Percentiles rank a stretch among this genome's conserved stretches.
Evolutionary conservation across 345 rosid species (phyloP).

Genomic region (Cochlearia excelsa): DNA sequence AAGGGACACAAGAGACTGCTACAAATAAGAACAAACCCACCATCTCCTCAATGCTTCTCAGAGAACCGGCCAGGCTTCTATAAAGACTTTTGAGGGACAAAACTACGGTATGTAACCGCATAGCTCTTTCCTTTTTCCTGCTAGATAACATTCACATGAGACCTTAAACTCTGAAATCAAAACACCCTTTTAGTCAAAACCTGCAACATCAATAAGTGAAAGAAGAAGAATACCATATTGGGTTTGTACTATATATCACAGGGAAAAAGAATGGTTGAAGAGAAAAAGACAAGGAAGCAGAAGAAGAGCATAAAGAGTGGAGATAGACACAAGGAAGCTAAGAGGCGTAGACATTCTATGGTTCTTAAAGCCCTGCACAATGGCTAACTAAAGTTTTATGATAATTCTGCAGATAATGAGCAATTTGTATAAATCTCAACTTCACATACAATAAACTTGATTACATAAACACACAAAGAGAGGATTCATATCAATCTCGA

Average conservation of each 20-base stretch:
- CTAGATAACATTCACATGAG: no score
- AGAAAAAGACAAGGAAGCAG: slow-evolving; percentile 42
- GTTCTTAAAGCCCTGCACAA: slow-evolving; percentile 93
- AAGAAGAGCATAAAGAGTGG: slow-evolving; percentile 25
- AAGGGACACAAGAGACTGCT: slow-evolving; percentile 53
- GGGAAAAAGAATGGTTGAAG: slow-evolving; percentile 57
- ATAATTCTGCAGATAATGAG: background rate
- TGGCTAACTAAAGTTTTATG: slow-evolving; percentile 22
- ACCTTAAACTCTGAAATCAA: background rate
- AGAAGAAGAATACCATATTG: background rate
- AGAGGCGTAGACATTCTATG: slow-evolving; percentile 72
- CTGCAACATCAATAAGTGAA: no score
- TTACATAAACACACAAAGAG: slow-evolving; percentile 2
- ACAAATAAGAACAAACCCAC: slow-evolving; percentile 84
- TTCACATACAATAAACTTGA: background rate
- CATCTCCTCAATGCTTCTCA: slow-evolving; percentile 51
- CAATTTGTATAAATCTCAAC: slow-evolving; percentile 15
- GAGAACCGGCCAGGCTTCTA: slow-evolving; percentile 12
- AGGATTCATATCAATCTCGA: slow-evolving; percentile 22
- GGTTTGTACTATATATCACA: slow-evolving; percentile 21
- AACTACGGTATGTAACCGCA: slow-evolving; percentile 45
- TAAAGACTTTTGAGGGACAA: slow-evolving; percentile 44
- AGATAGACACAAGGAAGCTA: slow-evolving; percentile 59
- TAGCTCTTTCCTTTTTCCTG: no score
- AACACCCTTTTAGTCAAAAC: background rate